A percentile compares a stretch with the other conserved stretches of the same genome.
Conservation (phyloP, 2,329 filamentous ascomycete species). For the Ramularia collo-cygni region DNA sequence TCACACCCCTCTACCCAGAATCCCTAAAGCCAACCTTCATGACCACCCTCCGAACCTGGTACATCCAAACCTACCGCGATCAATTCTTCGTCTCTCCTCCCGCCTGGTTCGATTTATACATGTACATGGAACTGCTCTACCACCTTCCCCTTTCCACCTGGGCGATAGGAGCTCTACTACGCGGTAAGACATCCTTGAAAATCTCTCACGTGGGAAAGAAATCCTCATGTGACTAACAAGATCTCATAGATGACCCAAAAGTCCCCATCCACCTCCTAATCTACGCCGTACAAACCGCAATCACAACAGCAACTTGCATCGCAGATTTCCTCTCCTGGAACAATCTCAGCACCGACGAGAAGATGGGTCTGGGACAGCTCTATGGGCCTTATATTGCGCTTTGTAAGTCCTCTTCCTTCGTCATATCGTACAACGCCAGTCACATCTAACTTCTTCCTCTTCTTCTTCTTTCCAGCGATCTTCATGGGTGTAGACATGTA, state of each 20-base stretch:
- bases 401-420: constrained; percentile 37
- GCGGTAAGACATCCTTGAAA: constrained; percentile 34
- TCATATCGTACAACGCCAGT: background rate
- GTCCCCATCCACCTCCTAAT: constrained; percentile 54
- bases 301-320: constrained; percentile 59
- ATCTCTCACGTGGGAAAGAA: background rate
- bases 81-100: constrained; percentile 56
- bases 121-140: constrained; percentile 49
- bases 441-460: background rate
- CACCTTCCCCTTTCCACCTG: constrained; percentile 56
- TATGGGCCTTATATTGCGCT: constrained; percentile 53
- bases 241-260: constrained; percentile 45
- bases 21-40: constrained; percentile 46
- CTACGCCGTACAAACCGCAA: constrained; percentile 52
- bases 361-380: constrained; percentile 44
- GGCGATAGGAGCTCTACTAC: constrained; percentile 50
- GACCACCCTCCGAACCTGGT: constrained; percentile 46
- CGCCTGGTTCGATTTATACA: constrained; percentile 51
- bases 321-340: constrained; percentile 54
- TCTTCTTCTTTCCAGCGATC: constrained; percentile 24
- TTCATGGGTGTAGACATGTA: constrained; percentile 41
- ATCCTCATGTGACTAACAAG: background rate
- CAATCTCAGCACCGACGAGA: constrained; percentile 39
- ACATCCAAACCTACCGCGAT: constrained; percentile 56
- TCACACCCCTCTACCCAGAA: constrained; percentile 52